A percentile compares a stretch with the other conserved stretches of the same genome.
phyloP scores from a whole-genome alignment of 352 stramenopile species.

The Phytophthora pluvialis region DNA sequence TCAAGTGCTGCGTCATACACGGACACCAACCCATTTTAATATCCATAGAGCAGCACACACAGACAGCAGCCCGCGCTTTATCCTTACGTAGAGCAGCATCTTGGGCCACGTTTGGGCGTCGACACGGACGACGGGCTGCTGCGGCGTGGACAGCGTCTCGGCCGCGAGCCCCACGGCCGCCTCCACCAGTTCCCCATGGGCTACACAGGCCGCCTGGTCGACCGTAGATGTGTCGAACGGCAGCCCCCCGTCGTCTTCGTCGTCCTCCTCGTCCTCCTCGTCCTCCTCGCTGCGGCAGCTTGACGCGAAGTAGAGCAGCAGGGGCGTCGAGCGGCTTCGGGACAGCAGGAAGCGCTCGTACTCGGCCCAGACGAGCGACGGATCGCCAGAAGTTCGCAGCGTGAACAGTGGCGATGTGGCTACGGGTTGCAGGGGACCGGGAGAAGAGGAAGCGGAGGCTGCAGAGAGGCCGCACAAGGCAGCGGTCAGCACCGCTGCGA shows the following conservation, averaged over 20 bases:
- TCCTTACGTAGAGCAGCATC: conserved; percentile 49
- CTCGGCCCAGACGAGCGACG: conserved; percentile 30
- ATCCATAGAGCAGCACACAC: neutral
- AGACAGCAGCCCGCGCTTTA: too few species aligned
- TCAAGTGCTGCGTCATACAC: conserved; percentile 45
- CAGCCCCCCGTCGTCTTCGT: conserved; percentile 3
- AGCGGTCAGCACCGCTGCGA: neutral
- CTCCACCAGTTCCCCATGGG: conserved; percentile 32
- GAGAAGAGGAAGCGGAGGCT: neutral
- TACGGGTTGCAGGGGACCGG: conserved; percentile 12
- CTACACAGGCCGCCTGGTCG: conserved; percentile 10
- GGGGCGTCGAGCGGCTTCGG: conserved; percentile 16
- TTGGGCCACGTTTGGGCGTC: conserved; percentile 27
- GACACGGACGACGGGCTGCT: conserved; percentile 38
- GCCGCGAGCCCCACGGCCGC: conserved; percentile 22
- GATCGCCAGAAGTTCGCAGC: conserved; percentile 15
- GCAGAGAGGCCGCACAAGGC: conserved; percentile 12
- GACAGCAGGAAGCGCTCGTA: conserved; percentile 48
- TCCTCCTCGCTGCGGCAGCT: conserved; percentile 6
- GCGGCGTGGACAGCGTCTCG: conserved; percentile 22
- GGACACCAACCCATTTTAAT: conserved; percentile 4
- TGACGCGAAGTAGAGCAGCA: conserved; percentile 37
- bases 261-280: neutral
- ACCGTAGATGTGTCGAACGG: neutral
- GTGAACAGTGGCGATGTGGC: conserved; percentile 19